Base-by-base conservation (phyloP, 1,139 yeast genomes). In the Zygotorulaspora mrakii region DNA sequence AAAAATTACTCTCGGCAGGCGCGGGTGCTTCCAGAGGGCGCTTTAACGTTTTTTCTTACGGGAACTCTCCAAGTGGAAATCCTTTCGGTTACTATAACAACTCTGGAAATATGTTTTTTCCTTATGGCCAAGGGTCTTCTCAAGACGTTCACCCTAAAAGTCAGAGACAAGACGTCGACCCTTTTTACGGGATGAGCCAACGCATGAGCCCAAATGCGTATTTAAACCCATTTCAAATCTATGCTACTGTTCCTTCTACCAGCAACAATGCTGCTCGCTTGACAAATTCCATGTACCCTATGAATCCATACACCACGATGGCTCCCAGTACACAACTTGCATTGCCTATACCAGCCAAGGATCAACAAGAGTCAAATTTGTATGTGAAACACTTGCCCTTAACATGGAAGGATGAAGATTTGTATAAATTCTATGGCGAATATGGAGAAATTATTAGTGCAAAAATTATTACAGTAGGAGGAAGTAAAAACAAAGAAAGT, bases 371-470 rank as follows among this genome's bases (percentile, higher is more conserved):
- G 34, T 61, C 65, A 1, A 61, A 61, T 38, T 40, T 61, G 6
- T 61, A 61, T 40, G 57, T 61, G 4, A 61, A 61, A 39, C 57
- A 61, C 42, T 26, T 61, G 14, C 66, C 66, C 10, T 37, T 61
- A 16, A 37, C 45, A 4, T 61, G 66, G 66, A 43, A 37, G 14
- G 66, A 61, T 40, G 45, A 48, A 2, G 58, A 57, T 31, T 42
- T 61, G 5, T 25, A 42, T 32, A 48, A 50, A n/a, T 61, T 56
- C 32, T 58, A 57, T 49, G 50, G 55, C 9, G 53, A 57, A 32
- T 72, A 61, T 50, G 78, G 78, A 7, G 59, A 59, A 24, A 72
- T 73, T 14, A 66, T 70, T 10, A 66, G 71, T 33, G 73, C 74
- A 1, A 71, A 71, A 42, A 64, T 73, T 4, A 73, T 73, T 55